Conservation (phyloP, 768 basidiomycete genomes). For the Inosperma sp. region DNA sequence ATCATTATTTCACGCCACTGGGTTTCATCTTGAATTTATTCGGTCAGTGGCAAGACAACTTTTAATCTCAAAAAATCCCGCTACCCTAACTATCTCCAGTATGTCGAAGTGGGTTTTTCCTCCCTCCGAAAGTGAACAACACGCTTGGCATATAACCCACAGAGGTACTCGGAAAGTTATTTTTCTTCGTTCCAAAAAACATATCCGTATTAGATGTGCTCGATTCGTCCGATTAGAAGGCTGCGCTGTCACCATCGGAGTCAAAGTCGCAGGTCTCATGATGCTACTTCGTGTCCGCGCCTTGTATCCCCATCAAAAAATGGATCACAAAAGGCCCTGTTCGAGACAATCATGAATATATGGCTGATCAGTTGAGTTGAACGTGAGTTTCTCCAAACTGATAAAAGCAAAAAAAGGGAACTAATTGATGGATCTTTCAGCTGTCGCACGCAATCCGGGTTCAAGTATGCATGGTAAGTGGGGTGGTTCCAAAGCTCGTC, state of each 20-base stretch:
- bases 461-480: constrained; percentile 36
- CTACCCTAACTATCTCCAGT: constrained; percentile 40
- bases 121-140: no score
- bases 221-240: constrained; percentile 51
- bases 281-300: constrained; percentile 52
- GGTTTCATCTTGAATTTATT: constrained; percentile 57
- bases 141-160: no score
- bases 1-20: constrained; percentile 60
- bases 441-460: constrained; percentile 36
- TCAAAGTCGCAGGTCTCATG: constrained; percentile 51
- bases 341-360: constrained; percentile 45
- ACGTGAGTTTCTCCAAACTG: constrained; percentile 34
- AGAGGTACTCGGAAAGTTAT: no score
- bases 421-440: no score
- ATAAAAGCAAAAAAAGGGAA: no score
- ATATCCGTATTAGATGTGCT: constrained; percentile 43
- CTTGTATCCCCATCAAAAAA: constrained; percentile 33
- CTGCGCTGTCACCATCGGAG: constrained; percentile 48
- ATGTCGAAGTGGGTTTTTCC: constrained; percentile 39
- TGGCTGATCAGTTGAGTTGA: constrained; percentile 50
- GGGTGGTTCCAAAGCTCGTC: neutral
- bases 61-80: neutral
- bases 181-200: no score
- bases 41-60: constrained; percentile 25
- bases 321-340: constrained; percentile 28